Percentiles rank a stretch among this genome's conserved stretches.
Evolutionary conservation across 352 stramenopile species (phyloP).

Genomic region (Phytophthora hibernalis): DNA sequence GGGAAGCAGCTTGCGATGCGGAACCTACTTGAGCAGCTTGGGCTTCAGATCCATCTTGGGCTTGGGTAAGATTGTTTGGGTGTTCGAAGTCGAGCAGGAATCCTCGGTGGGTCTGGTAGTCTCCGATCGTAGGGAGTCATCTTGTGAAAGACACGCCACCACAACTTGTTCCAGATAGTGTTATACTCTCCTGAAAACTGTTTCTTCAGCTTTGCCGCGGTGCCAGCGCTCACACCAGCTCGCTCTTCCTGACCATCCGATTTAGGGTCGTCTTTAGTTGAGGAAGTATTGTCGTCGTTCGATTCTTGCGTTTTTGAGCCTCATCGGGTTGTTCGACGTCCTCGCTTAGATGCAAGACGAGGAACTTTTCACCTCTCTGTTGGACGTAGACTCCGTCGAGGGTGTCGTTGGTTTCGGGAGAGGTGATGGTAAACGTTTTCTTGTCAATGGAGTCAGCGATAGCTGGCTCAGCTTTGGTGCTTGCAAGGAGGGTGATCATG

Average conservation of each 20-base stretch:
- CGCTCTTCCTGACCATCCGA: neutral
- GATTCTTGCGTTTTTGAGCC: neutral
- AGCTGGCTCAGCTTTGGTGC: too few species aligned
- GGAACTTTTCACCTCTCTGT: neutral
- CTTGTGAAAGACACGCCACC: neutral
- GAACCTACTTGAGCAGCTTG: neutral
- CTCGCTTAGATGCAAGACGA: constrained; percentile 2
- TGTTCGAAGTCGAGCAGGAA: too few species aligned
- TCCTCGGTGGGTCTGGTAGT: neutral
- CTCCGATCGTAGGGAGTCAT: neutral
- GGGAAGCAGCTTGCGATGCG: neutral
- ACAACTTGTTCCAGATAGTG: constrained; percentile 1
- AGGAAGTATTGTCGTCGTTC: neutral
- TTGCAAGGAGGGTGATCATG: too few species aligned
- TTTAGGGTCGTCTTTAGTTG: neutral
- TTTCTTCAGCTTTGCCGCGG: neutral
- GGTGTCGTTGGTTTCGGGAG: neutral
- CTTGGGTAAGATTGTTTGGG: neutral
- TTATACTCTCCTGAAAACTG: neutral
- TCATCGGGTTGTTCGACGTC: neutral
- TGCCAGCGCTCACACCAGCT: neutral
- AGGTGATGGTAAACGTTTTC: constrained; percentile 10
- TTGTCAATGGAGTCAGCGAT: neutral
- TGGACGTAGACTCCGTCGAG: constrained; percentile 5
- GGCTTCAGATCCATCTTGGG: neutral